Base-by-base conservation (phyloP, 78 protist species). In the Dictyostelium brefeldianum region DNA sequence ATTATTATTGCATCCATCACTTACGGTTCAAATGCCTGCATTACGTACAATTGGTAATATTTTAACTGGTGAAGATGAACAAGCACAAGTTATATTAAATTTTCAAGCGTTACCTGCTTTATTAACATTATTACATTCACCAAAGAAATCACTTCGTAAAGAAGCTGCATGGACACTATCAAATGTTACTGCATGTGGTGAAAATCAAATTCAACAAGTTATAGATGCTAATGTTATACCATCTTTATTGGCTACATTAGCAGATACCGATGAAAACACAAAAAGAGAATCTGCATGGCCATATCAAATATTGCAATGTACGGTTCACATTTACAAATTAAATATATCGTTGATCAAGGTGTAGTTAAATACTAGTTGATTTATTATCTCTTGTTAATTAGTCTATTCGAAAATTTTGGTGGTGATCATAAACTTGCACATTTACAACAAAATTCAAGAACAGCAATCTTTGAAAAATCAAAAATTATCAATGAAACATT, bases 111-210 rank as follows among this genome's bases (percentile, higher is more conserved):
- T 98, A 5, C 97, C 96, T 11, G 5, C 51, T 20, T 94, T 96
- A 36, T 25, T 20, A 27, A 4, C 67, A 17, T 29, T 81, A 48
- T 59, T 92, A 43, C 56, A 29, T 10, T 67, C 79, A 31, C 41
- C 0, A 8, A 94, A 83, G 29, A 47, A 74, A 46, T 78, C 82
- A 64, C 73, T 98, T 53, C 81, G 96, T 50, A 98, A 98, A 96
- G 99, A 99, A 80, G 89, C 98, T 8, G 96, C 98, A 91, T 99
- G 99, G 99, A 84, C 99, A 11, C 46, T 98, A 69, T 96, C 98
- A 46, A 99, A 99, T 96, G 97, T 98, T 43, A 96, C 99, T 0
- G 99, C 99, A 1, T 99, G 99, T 41, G 96, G 17, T 71, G 15
- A 4, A 18, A 27, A 29, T 31, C 99, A 99, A 91, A 96, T 98